Evolutionary conservation across 371 early-diverging fungal species (phyloP), one percentile per base, ranked within the genome.

Genomic region (Smittium mucronatum): DNA sequence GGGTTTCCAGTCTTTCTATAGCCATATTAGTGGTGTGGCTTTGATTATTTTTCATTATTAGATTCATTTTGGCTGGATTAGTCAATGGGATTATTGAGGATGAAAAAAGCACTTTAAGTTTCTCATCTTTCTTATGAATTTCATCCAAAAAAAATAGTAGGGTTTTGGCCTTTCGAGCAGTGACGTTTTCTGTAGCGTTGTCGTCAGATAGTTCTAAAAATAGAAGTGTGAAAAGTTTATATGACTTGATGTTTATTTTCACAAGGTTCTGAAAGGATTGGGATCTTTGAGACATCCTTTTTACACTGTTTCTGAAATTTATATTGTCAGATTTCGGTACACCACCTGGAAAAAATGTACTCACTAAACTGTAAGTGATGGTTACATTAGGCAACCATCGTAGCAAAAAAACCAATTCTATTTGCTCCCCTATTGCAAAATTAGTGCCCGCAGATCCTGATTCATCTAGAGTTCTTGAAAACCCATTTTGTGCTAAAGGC

Each of bases 381-480:
- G 88, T 89, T 57, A 95, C 87, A 70, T 91, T 87, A 0, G 92
- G 91, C 31, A 91, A 86, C 94, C 94, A 94, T 11, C 85, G 84
- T 70, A 91, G 72, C 34, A 83, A 77, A 64, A 93, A 73, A 26
- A 82, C 82, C 36, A 91, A 80, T 31, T 82, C 81, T 0, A 90
- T 80, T 68, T 83, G 84, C 66, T 84, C 83, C 25, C 73, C 74
- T 29, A 61, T 31, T 25, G n/a, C 2, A 58, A 29, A 17, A 21
- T 5, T 21, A 21, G 5, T 63, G 11, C 33, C 21, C 63, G 5
- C 34, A 11, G 21, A 11, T 33, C 34, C 30, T n/a, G 34, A 25
- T 25, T 25, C 32, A 31, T 69, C 72, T 36, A 78, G 76, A 1
- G 72, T 72, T 1, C 64, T 32, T 1, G 68, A 2, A 25, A 74